Evolutionary conservation across 2,329 filamentous ascomycete genomes (phyloP).

Genomic region (Talaromyces sp.): DNA sequence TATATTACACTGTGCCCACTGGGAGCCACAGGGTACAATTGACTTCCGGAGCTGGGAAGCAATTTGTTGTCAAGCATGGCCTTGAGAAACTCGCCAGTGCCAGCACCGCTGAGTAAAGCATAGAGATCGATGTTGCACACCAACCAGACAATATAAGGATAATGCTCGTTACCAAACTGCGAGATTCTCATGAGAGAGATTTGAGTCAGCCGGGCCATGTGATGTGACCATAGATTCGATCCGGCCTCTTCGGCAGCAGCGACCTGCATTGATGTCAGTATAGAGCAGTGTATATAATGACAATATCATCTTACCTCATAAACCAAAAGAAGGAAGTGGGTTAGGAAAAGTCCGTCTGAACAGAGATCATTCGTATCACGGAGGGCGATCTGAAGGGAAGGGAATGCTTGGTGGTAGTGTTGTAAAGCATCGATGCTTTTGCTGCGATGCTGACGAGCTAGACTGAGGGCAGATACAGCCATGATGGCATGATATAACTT

Average conservation of each 20-base stretch:
- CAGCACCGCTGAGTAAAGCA: conserved; percentile 53
- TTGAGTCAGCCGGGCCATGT: conserved; percentile 53
- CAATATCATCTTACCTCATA: conserved; percentile 50
- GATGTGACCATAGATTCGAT: conserved; percentile 55
- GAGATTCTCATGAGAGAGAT: conserved; percentile 51
- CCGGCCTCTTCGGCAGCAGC: conserved; percentile 47
- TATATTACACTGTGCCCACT: conserved; percentile 39
- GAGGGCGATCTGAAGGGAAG: conserved; percentile 47
- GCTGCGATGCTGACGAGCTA: conserved; percentile 48
- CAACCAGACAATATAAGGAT: conserved; percentile 55
- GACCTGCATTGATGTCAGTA: conserved; percentile 34
- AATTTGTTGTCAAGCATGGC: conserved; percentile 49
- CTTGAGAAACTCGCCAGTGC: conserved; percentile 52
- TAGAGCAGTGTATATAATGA: background rate
- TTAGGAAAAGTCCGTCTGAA: conserved; percentile 57
- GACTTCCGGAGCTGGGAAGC: conserved; percentile 43
- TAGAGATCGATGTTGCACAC: conserved; percentile 57
- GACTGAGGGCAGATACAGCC: conserved; percentile 56
- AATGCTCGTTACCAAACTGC: conserved; percentile 45
- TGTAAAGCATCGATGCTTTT: conserved; percentile 52
- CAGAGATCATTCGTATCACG: conserved; percentile 52
- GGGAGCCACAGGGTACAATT: conserved; percentile 39
- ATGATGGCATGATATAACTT: conserved; percentile 59
- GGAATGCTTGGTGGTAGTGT: conserved; percentile 56
- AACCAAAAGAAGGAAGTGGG: conserved; percentile 57